Evolutionary conservation across 2,329 filamentous ascomycete genomes (phyloP).

Genomic region (Pezizomycotina sp.): DNA sequence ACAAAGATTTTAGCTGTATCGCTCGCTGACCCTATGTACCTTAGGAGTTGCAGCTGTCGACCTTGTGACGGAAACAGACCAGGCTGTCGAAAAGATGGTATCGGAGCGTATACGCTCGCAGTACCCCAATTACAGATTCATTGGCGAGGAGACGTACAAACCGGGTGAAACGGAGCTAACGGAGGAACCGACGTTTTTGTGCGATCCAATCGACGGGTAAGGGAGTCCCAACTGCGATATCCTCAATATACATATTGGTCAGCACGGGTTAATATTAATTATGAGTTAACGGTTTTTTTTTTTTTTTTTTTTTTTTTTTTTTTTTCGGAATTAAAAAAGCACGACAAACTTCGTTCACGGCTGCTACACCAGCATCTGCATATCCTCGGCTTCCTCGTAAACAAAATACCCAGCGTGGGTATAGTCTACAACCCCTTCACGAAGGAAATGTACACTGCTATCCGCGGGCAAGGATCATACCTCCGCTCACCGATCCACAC

Average conservation of each 20-base stretch:
- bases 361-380: slow-evolving; percentile 41
- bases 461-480: slow-evolving; percentile 40
- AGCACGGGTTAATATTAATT: too few species aligned
- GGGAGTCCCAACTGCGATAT: too few species aligned
- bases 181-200: slow-evolving; percentile 41
- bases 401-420: slow-evolving; percentile 38
- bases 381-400: slow-evolving; percentile 43
- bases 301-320: too few species aligned
- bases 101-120: slow-evolving; percentile 35
- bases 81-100: slow-evolving; percentile 48
- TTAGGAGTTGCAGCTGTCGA: slow-evolving; percentile 39
- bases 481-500: slow-evolving; percentile 23
- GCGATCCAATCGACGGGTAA: slow-evolving; percentile 50
- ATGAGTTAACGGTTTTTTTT: too few species aligned
- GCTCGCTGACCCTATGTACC: slow-evolving; percentile 10
- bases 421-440: slow-evolving; percentile 47
- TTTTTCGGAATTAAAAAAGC: too few species aligned
- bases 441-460: slow-evolving; percentile 38
- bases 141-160: slow-evolving; percentile 45
- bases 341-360: slow-evolving; percentile 51
- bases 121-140: slow-evolving; percentile 40
- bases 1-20: slow-evolving; percentile 20
- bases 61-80: slow-evolving; percentile 51
- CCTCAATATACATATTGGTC: too few species aligned
- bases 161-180: slow-evolving; percentile 37